phyloP scores from a whole-genome alignment of 2,329 filamentous ascomycete genomes.

The Ophiosphaerella narmari region DNA sequence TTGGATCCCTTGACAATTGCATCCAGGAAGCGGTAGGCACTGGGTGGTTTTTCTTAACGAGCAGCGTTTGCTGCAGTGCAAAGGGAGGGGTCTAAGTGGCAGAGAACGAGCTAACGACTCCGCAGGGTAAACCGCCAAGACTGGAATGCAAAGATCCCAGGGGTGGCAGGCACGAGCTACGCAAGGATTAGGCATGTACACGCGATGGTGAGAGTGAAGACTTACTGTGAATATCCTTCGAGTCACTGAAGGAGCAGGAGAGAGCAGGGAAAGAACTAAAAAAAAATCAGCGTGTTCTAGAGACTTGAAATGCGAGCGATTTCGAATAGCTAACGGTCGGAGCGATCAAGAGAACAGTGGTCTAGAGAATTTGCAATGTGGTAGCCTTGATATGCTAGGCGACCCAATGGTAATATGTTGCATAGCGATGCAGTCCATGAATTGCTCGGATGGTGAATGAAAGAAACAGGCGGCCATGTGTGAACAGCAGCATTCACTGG shows the following conservation, averaged over 20 bases:
- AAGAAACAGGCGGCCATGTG: too few species aligned
- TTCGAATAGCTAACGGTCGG: too few species aligned
- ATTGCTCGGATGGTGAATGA: too few species aligned
- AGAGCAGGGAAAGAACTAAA: constrained; percentile 16
- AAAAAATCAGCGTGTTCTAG: constrained; percentile 9
- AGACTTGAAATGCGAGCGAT: background rate
- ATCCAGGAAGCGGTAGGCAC: constrained; percentile 49
- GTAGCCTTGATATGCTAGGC: too few species aligned
- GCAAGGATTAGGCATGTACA: constrained; percentile 30
- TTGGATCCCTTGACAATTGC: constrained; percentile 50
- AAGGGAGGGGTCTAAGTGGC: constrained; percentile 44
- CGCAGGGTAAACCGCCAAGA: constrained; percentile 49
- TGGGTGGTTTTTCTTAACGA: constrained; percentile 41
- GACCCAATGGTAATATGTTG: too few species aligned
- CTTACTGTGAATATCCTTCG: constrained; percentile 31
- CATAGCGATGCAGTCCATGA: too few species aligned
- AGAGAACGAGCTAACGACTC: constrained; percentile 62
- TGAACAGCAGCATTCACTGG: too few species aligned
- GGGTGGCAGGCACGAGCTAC: constrained; percentile 44
- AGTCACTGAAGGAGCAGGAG: constrained; percentile 19
- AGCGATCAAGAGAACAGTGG: constrained; percentile 8
- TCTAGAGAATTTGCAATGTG: background rate
- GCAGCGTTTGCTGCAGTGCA: constrained; percentile 37
- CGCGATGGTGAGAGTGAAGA: constrained; percentile 2
- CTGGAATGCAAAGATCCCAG: constrained; percentile 51